Evolutionary conservation across 495 filamentous ascomycete species (phyloP).

Genomic region (Mycothermus thermophilus): DNA sequence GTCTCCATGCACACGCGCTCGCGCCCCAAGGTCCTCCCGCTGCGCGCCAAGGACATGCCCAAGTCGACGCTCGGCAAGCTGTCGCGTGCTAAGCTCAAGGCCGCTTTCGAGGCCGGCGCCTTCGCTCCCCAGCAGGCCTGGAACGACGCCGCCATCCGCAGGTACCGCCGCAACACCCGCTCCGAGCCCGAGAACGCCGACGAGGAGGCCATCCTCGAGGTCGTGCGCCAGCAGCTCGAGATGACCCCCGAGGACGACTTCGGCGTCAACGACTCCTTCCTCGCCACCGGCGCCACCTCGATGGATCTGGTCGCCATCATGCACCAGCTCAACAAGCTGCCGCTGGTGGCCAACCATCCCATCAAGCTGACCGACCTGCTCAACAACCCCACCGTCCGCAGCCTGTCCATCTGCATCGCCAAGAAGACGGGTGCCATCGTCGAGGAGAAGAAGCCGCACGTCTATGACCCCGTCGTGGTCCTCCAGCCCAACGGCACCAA

Average conservation of each 20-base stretch:
- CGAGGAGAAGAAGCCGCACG: constrained; percentile 1
- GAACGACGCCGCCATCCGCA: constrained; percentile 8
- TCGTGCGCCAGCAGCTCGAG: constrained; percentile 1
- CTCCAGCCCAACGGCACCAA: constrained; percentile 31
- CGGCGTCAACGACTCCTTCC: constrained; percentile 21
- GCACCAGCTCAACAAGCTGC: constrained; percentile 3
- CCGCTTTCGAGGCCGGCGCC: constrained; percentile 19
- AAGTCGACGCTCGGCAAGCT: constrained; percentile 38
- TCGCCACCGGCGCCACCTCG: constrained; percentile 31
- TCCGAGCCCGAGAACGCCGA: constrained; percentile 4
- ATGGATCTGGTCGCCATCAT: constrained; percentile 23
- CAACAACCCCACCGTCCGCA: constrained; percentile 21
- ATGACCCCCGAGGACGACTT: constrained; percentile 4
- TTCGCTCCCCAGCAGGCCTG: constrained; percentile 8
- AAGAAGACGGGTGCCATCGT: constrained; percentile 1
- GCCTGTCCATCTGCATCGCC: not conserved
- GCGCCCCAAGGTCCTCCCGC: constrained; percentile 2
- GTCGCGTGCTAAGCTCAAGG: constrained; percentile 28
- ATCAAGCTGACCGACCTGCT: constrained; percentile 29
- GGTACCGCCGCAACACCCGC: constrained; percentile 1
- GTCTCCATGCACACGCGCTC: constrained; percentile 1
- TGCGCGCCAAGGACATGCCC: constrained; percentile 9
- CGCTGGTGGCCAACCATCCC: constrained; percentile 18
- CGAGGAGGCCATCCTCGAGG: constrained; percentile 9
- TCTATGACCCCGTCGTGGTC: constrained; percentile 36